A percentile compares a stretch with the other conserved stretches of the same genome.
These are phyloP conservation scores for Wilhelminamyces savonicus DNA, from an alignment of 805 yeast genomes.

Conservation along the genomic window DNA sequence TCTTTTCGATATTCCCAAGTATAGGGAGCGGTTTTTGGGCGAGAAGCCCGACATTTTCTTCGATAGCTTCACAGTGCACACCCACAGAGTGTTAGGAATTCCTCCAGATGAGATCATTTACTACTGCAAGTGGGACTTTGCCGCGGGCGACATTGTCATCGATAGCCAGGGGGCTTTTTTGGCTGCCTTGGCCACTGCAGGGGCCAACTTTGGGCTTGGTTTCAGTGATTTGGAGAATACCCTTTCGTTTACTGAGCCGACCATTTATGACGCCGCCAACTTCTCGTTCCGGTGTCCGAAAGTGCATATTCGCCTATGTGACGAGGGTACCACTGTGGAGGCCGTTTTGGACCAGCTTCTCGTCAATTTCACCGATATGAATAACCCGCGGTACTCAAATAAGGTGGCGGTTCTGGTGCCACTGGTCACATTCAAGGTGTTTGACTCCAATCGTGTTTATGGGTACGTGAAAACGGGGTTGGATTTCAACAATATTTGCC, in stretches of 20 bases:
- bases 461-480: constrained; percentile 47
- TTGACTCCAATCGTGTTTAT: constrained; percentile 12
- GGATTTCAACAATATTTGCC: constrained; percentile 51
- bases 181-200: constrained; percentile 34
- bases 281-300: constrained; percentile 50
- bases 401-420: constrained; percentile 48
- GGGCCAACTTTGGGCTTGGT: constrained; percentile 52
- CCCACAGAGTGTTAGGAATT: constrained; percentile 88
- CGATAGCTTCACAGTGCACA: constrained; percentile 63
- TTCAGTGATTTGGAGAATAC: constrained; percentile 74
- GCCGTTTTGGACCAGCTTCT: constrained; percentile 16
- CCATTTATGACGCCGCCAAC: constrained; percentile 63
- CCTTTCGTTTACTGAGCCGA: constrained; percentile 48
- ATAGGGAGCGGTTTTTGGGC: constrained; percentile 10
- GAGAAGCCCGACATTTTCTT: constrained; percentile 40
- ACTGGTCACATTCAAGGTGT: constrained; percentile 28
- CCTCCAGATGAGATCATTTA: constrained; percentile 89
- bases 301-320: constrained; percentile 34
- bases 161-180: constrained; percentile 45
- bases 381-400: constrained; percentile 58
- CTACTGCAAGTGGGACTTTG: constrained; percentile 85
- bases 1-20: constrained; percentile 17
- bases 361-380: constrained; percentile 59
- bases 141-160: constrained; percentile 51
- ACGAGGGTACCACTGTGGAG: constrained; percentile 12